Evolutionary conservation across 2,329 filamentous ascomycete species (phyloP).

Genomic region (Metarhizium brunneum): DNA sequence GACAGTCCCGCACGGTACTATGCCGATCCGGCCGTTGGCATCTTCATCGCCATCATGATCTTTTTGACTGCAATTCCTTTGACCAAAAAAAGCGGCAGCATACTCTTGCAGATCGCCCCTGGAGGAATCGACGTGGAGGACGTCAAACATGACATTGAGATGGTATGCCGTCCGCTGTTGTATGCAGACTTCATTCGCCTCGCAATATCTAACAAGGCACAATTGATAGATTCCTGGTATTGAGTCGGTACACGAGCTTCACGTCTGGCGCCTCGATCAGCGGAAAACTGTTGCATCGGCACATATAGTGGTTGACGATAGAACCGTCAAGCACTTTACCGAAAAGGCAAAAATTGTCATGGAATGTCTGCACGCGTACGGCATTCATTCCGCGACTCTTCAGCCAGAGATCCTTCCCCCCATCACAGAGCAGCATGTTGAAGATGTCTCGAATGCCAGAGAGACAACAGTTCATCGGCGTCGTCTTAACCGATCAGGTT

Average conservation of each 20-base stretch:
- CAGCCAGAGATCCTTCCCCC: conserved; percentile 47
- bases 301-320: conserved; percentile 54
- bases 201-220: neutral
- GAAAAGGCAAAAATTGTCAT: conserved; percentile 50
- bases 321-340: conserved; percentile 48
- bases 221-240: conserved; percentile 51
- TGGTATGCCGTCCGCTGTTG: conserved; percentile 25
- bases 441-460: conserved; percentile 6
- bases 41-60: conserved; percentile 67
- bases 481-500: conserved; percentile 22
- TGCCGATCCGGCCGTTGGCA: conserved; percentile 59
- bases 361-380: conserved; percentile 64
- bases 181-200: neutral
- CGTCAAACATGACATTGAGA: conserved; percentile 60
- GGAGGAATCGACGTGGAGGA: conserved; percentile 49
- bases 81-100: conserved; percentile 50
- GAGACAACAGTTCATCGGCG: conserved; percentile 13
- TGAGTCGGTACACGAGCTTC: conserved; percentile 59
- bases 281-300: conserved; percentile 60
- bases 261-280: conserved; percentile 67
- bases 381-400: conserved; percentile 61
- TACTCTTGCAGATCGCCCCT: conserved; percentile 60
- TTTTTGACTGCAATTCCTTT: conserved; percentile 54
- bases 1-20: conserved; percentile 53
- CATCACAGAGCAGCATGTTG: neutral